These are phyloP conservation scores for Tulasnella sp. DNA, from an alignment of 768 basidiomycete species.

Conservation along the genomic window DNA sequence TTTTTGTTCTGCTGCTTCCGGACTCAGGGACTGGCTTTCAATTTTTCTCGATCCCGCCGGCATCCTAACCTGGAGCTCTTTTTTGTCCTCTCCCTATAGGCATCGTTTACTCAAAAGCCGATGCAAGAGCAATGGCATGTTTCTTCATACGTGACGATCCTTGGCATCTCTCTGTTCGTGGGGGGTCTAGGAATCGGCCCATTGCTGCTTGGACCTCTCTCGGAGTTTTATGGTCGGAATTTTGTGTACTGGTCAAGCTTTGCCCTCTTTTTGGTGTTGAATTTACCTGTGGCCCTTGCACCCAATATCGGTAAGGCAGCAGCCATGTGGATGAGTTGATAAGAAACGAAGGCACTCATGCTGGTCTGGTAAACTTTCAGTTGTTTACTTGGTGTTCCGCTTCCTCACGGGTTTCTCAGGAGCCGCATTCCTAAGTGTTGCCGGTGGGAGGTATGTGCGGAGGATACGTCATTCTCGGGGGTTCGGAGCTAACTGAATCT, in stretches of 20 bases:
- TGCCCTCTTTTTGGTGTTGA: slow-evolving; percentile 54
- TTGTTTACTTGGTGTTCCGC: slow-evolving; percentile 59
- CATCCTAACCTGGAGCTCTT: not conserved
- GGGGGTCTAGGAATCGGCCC: slow-evolving; percentile 39
- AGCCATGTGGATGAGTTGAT: not conserved
- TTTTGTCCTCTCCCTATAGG: slow-evolving; percentile 37
- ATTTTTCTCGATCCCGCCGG: not conserved
- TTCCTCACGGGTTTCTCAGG: slow-evolving; percentile 55
- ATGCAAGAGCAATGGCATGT: slow-evolving; percentile 53
- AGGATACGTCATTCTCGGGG: not conserved
- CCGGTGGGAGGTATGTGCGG: slow-evolving; percentile 43
- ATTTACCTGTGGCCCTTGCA: slow-evolving; percentile 71
- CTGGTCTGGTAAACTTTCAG: slow-evolving; percentile 33
- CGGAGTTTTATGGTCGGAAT: slow-evolving; percentile 61
- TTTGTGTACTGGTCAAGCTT: slow-evolving; percentile 62
- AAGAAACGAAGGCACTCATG: too few relatives aligned
- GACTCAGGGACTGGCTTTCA: not conserved
- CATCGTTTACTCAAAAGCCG: slow-evolving; percentile 59
- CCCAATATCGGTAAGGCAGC: slow-evolving; percentile 52
- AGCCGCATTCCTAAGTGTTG: slow-evolving; percentile 56
- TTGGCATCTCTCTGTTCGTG: slow-evolving; percentile 48
- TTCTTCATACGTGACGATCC: slow-evolving; percentile 49
- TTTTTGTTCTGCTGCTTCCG: not conserved
- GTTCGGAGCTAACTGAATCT: not conserved
- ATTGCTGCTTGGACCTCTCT: slow-evolving; percentile 44